Evolutionary conservation across 441 rosid species (phyloP).

Genomic region (Kokia cookei): DNA sequence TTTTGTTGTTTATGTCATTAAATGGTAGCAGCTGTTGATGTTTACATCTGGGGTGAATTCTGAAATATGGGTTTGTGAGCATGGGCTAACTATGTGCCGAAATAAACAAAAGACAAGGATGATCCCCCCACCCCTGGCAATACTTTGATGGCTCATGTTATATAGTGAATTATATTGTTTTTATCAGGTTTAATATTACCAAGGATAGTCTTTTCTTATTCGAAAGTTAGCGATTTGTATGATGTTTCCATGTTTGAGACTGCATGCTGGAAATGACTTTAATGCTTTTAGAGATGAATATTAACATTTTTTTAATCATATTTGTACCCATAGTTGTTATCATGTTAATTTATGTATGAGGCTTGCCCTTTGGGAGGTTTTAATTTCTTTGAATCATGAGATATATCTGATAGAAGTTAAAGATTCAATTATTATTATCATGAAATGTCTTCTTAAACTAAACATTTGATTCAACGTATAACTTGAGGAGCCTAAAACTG

Average conservation of each 20-base stretch:
- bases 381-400: neutral
- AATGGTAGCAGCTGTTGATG: neutral
- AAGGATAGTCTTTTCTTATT: neutral
- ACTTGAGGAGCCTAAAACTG: neutral
- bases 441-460: neutral
- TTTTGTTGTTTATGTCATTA: neutral
- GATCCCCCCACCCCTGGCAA: neutral
- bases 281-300: neutral
- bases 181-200: neutral
- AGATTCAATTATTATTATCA: neutral
- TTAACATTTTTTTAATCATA: neutral
- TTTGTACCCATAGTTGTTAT: neutral
- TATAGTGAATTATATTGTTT: neutral
- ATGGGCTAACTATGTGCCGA: neutral
- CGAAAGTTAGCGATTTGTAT: neutral
- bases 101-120: neutral
- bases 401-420: neutral
- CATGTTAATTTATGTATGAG: neutral
- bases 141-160: neutral
- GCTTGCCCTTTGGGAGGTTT: neutral
- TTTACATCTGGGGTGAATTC: neutral
- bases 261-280: neutral
- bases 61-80: neutral
- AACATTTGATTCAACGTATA: neutral
- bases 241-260: neutral